Conservation (phyloP, 2,329 filamentous ascomycete genomes). For the Monilinia vaccinii-corymbosi region DNA sequence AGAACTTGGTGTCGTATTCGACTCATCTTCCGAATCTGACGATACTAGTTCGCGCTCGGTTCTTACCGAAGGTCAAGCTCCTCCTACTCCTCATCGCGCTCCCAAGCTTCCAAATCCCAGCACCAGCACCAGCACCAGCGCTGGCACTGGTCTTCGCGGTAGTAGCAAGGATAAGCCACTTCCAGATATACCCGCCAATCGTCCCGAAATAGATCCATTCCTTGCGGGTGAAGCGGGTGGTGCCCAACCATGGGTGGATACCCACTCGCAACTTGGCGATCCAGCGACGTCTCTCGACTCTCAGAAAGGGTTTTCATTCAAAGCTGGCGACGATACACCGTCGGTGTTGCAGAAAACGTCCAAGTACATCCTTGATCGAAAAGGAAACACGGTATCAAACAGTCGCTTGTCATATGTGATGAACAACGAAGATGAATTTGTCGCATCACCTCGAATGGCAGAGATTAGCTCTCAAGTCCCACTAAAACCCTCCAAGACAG, state of each 20-base stretch:
- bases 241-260: neutral
- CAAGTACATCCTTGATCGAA: neutral
- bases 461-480: neutral
- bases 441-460: neutral
- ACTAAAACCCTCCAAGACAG: neutral
- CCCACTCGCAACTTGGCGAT: neutral
- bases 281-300: neutral
- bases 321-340: conserved; percentile 20
- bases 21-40: conserved; percentile 16
- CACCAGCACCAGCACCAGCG: neutral
- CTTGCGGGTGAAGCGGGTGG: neutral
- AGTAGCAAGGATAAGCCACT: conserved; percentile 15
- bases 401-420: conserved; percentile 3
- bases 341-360: neutral
- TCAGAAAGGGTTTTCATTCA: conserved; percentile 22
- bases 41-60: conserved; percentile 10
- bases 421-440: conserved; percentile 3
- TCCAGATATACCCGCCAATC: conserved; percentile 8
- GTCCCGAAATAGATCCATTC: neutral
- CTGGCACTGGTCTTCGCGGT: too few species aligned
- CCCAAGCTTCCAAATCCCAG: neutral
- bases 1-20: conserved; percentile 13
- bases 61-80: neutral
- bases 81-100: neutral
- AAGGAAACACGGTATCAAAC: neutral